Conservation (phyloP, 1,139 yeast species). For the Entelexis sorbosivorans region DNA sequence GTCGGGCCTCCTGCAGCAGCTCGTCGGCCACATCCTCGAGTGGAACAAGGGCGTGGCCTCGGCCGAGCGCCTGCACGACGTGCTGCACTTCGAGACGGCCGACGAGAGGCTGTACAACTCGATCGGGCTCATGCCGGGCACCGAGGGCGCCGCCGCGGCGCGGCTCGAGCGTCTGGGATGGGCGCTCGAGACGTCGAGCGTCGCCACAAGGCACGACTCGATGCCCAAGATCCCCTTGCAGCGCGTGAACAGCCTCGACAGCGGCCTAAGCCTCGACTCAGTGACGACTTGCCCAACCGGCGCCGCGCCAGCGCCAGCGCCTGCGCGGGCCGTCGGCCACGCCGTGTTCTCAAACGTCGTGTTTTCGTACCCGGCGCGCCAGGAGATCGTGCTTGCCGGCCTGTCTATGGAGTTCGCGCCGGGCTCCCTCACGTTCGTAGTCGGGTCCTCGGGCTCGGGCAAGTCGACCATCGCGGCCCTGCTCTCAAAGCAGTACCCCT, state of each 20-base stretch:
- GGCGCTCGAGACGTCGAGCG: background rate
- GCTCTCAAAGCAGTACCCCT: slow-evolving; percentile 47
- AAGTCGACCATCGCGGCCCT: slow-evolving; percentile 70
- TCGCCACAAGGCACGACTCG: background rate
- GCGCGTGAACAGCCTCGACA: background rate
- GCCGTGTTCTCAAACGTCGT: slow-evolving; percentile 40
- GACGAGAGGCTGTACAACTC: slow-evolving; percentile 8
- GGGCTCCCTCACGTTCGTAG: slow-evolving; percentile 46
- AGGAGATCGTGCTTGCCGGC: slow-evolving; percentile 38
- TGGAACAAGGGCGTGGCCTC: slow-evolving; percentile 31
- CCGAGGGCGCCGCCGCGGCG: background rate
- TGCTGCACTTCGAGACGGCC: slow-evolving; percentile 7
- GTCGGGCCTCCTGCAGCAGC: slow-evolving; percentile 41
- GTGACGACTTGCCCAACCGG: background rate
- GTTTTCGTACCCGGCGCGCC: slow-evolving; percentile 54
- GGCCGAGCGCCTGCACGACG: slow-evolving; percentile 17
- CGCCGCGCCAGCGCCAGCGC: no score
- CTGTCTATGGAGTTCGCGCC: slow-evolving; percentile 40
- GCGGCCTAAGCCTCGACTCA: background rate
- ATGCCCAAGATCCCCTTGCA: background rate
- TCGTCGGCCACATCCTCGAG: slow-evolving; percentile 28
- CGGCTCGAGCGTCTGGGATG: slow-evolving; percentile 10
- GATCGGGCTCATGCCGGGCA: slow-evolving; percentile 19
- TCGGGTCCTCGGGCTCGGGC: slow-evolving; percentile 88
- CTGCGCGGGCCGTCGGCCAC: slow-evolving; percentile 30